These are phyloP conservation scores for Dioscorea cayenensis DNA, from an alignment of 116 monocot species.

Conservation along the genomic window DNA sequence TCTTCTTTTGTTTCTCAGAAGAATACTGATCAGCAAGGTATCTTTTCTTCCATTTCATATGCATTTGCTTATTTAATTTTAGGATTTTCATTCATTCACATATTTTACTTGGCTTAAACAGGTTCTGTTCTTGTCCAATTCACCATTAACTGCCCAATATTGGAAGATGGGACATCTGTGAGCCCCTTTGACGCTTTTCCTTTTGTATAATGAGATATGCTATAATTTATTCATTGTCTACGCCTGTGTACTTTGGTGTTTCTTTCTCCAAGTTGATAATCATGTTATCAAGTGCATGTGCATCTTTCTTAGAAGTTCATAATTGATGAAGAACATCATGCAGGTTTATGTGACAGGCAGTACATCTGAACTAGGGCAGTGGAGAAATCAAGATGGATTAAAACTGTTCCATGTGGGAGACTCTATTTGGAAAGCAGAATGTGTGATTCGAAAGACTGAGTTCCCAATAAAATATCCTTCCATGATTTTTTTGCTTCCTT, in stretches of 20 bases:
- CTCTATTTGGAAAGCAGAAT: conserved; percentile 64
- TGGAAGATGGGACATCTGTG: conserved; percentile 59
- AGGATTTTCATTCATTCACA: conserved; percentile 1
- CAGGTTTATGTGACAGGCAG: conserved; percentile 80
- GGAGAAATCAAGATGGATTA: conserved; percentile 60
- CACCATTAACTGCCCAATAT: conserved; percentile 53
- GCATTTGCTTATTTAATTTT: neutral
- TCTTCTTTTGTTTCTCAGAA: conserved; percentile 12
- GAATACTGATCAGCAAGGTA: conserved; percentile 43
- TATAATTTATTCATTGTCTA: too few species aligned
- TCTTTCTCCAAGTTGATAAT: too few species aligned
- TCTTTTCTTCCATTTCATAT: neutral
- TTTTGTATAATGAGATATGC: too few species aligned
- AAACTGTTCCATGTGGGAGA: conserved; percentile 59
- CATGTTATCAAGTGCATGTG: too few species aligned
- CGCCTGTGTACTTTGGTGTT: too few species aligned
- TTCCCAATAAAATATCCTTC: conserved; percentile 97
- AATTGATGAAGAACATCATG: conserved; percentile 2
- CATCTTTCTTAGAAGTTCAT: neutral
- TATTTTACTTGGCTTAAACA: conserved; percentile 7
- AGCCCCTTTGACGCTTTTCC: conserved; percentile 11
- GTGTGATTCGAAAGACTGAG: conserved; percentile 48
- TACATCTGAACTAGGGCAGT: conserved; percentile 54
- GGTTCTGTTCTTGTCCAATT: conserved; percentile 58
- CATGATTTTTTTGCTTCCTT: neutral